Evolutionary conservation across 257 asterid species (phyloP), one percentile per base, ranked within the genome.

Genomic region (Lithospermum erythrorhizon): DNA sequence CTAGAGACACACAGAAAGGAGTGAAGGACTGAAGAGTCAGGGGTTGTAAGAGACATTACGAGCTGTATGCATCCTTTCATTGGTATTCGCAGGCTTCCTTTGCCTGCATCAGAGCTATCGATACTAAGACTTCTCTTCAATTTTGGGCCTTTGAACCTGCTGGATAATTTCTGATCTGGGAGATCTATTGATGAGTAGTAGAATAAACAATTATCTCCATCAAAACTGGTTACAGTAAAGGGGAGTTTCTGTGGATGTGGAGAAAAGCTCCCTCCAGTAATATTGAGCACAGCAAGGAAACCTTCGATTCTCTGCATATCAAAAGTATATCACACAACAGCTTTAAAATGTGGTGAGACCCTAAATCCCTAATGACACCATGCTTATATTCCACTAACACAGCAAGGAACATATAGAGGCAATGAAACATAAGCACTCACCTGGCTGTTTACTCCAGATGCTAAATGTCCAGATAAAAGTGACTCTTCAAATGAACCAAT

Each of bases 401-500:
- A 22, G 24, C 41, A 10, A 45, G 9, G 35, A 64, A 51, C 65
- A 68, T 9, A 29, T 10, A 13, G 49, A 13, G 16, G 49, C 49
- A 41, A 14, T 55, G 49, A 11, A 57, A 27, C 48, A 41, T 45
- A 35, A 57, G 37, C 18, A 29, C 37, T 57, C 21, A 77, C 97
- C 94, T 84, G 95, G 71, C 77, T 83, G 32, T 76, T 80, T 15
- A 74, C 75, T 61, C 93, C 94, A 9, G 97, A 87, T 59, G 95
- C 82, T 69, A 90, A 75, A 67, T 94, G 83, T 66, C 97, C 97
- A 61, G 97, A 90, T 69, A 90, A 77, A 56, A 90, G 76, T 14
- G 97, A 90, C 76, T 87, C 97, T 78, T 87, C 97, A 56, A 90
- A 90, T 52, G 97, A 90, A 74, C 96, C 97, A 68, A 90, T 87